Base-by-base conservation (phyloP, 2,329 filamentous ascomycete species). In the Juglanconis juglandina region DNA sequence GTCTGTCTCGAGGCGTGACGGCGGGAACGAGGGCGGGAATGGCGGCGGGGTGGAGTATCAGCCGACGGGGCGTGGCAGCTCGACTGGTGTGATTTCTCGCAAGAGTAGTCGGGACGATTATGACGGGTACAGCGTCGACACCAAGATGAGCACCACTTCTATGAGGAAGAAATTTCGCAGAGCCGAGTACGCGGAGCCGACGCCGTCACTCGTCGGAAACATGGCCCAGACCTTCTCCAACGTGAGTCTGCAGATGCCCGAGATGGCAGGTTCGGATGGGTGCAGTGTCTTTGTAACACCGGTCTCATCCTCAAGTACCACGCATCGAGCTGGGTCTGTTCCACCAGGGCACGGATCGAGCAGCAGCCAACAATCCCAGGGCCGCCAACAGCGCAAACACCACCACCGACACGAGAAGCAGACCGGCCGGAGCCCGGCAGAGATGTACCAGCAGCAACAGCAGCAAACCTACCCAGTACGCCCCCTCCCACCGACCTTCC, bases 161-260 rank as follows among this genome's bases (percentile, higher is more conserved):
- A 35, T 14, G 48, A 34, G 48, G 14, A 9, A 13, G 17, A 8
- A 7, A 13, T 14, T 14, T 30, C 48, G 32, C 32, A 34, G 11
- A 14, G 14, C 24, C 3, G 32, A 32, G n/a, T 10, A 37, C 4
- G 5, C 2, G n/a, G n/a, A 32, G 34, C n/a, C 33, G 17, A 7
- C 10, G 30, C 41, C 41, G 11, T 56, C 44, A 11, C 42, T 34
- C 11, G 53, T 56, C 32, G 49, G 60, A 4, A 53, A 56, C 35
- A 56, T 62, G 37, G 56, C 53, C 24, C 47, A 50, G 37, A 60
- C 57, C 42, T 50, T 56, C 33, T 60, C 60, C 9, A 51, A 52
- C 14, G 49, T 49, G 14, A 57, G 48, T 4, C 54, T 58, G 32
- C 42, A 48, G 35, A 39, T 30, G 3, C 42, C 55, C 11, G 60